These are phyloP conservation scores for Lasiodiplodia citricola DNA, from an alignment of 2,329 filamentous ascomycete genomes.

Conservation along the genomic window DNA sequence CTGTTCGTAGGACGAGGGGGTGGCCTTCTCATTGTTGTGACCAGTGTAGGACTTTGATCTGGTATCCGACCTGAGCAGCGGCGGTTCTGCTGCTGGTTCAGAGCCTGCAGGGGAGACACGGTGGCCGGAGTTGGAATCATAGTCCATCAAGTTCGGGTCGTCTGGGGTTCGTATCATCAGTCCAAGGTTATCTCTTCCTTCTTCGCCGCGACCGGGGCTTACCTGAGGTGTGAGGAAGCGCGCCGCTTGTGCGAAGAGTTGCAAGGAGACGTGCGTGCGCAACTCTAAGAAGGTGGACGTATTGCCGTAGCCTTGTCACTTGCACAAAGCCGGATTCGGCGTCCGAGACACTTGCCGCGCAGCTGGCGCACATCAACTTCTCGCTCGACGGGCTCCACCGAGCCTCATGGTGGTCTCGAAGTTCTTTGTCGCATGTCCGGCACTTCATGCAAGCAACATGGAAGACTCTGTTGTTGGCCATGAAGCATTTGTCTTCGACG, in stretches of 20 bases:
- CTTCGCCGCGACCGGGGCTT: slow-evolving; percentile 36
- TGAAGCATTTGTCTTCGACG: slow-evolving; percentile 92
- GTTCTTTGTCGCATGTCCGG: slow-evolving; percentile 75
- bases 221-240: slow-evolving; percentile 74
- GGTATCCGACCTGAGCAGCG: slow-evolving; percentile 66
- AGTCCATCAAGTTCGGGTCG: slow-evolving; percentile 70
- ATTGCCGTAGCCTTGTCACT: slow-evolving; percentile 89
- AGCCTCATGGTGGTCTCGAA: slow-evolving; percentile 70
- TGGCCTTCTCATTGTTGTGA: slow-evolving; percentile 56
- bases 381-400: slow-evolving; percentile 71
- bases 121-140: slow-evolving; percentile 70
- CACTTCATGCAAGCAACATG: slow-evolving; percentile 79
- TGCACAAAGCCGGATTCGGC: slow-evolving; percentile 69
- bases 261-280: slow-evolving; percentile 88
- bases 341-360: slow-evolving; percentile 64
- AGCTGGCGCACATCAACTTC: slow-evolving; percentile 73
- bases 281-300: slow-evolving; percentile 89
- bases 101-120: slow-evolving; percentile 56
- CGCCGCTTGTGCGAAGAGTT: slow-evolving; percentile 82
- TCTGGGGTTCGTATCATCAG: slow-evolving; percentile 54
- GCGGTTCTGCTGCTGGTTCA: slow-evolving; percentile 49
- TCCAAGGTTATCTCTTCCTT: slow-evolving; percentile 7
- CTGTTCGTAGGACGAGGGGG: slow-evolving; percentile 83
- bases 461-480: slow-evolving; percentile 76
- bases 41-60: slow-evolving; percentile 77